Evolutionary conservation across 192 early-diverging fungal genomes (phyloP).

Genomic region (Diversispora eburnea): DNA sequence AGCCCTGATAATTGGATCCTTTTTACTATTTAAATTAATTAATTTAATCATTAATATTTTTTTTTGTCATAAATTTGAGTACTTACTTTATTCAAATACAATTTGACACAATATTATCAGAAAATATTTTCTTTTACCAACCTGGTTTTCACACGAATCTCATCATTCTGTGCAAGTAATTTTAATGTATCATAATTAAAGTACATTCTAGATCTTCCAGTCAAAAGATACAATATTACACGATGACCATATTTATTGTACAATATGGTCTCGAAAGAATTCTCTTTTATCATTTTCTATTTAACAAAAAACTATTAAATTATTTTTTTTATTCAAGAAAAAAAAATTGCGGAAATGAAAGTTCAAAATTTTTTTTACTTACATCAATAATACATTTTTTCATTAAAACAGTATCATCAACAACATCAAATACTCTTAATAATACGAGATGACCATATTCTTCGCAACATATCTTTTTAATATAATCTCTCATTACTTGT

Average conservation of each 20-base stretch:
- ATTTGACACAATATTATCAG: background rate
- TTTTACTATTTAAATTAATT: conserved; percentile 59
- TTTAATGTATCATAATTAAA: conserved; percentile 68
- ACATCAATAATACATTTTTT: conserved; percentile 70
- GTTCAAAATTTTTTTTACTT: conserved; percentile 24
- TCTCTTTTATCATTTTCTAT: conserved; percentile 6
- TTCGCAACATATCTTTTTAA: conserved; percentile 77
- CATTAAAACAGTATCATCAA: conserved; percentile 91
- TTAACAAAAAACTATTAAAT: background rate
- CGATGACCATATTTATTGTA: conserved; percentile 74
- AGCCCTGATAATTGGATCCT: conserved; percentile 66
- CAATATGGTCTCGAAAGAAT: conserved; percentile 51
- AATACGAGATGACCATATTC: conserved; percentile 89
- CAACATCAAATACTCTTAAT: conserved; percentile 75
- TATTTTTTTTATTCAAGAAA: too few relatives aligned
- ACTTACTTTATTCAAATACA: background rate
- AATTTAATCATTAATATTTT: background rate
- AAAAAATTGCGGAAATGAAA: too few relatives aligned
- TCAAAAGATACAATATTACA: conserved; percentile 77
- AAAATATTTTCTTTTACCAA: conserved; percentile 14
- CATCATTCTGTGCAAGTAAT: conserved; percentile 65
- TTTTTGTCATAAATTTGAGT: background rate
- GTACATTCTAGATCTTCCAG: conserved; percentile 71
- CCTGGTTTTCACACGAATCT: conserved; percentile 60
- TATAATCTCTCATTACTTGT: conserved; percentile 77